These are phyloP conservation scores for Syzygium aqueum DNA, from an alignment of 345 rosid species.

Conservation along the genomic window DNA sequence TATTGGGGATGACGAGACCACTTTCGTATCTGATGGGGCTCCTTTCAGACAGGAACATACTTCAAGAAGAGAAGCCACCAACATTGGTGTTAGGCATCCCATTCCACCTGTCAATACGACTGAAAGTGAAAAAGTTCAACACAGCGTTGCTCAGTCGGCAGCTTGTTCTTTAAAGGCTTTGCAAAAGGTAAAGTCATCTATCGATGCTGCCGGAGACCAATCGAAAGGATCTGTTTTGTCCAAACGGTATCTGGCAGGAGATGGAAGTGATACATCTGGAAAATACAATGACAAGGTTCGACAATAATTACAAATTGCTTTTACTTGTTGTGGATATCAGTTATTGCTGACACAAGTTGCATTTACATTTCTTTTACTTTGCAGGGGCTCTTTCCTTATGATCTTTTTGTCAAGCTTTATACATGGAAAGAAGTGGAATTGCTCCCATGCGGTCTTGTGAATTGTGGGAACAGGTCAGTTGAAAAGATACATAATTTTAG, in stretches of 20 bases:
- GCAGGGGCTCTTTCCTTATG: constrained; percentile 80
- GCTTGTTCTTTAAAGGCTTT: constrained; percentile 23
- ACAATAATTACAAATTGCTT: constrained; percentile 1
- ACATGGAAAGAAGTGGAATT: constrained; percentile 54
- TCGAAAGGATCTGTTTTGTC: constrained; percentile 50
- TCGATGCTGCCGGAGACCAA: constrained; percentile 59
- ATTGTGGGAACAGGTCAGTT: constrained; percentile 85
- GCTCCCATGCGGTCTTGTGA: constrained; percentile 79
- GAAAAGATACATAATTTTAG: neutral
- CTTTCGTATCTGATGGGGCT: neutral
- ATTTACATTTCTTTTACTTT: constrained; percentile 2
- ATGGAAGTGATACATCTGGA: constrained; percentile 35
- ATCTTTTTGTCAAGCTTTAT: constrained; percentile 71
- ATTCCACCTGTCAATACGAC: constrained; percentile 23
- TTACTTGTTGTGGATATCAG: neutral
- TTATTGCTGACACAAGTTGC: constrained; percentile 1
- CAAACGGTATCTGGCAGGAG: constrained; percentile 5
- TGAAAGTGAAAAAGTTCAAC: constrained; percentile 21
- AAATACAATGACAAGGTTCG: constrained; percentile 60
- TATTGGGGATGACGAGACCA: neutral
- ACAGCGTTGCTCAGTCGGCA: constrained; percentile 16
- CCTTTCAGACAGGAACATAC: neutral
- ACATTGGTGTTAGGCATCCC: constrained; percentile 10
- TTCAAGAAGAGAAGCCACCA: neutral
- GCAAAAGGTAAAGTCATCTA: constrained; percentile 50